phyloP scores from a whole-genome alignment of 1,284 basidiomycete species.

The Ustilago loliicola region DNA sequence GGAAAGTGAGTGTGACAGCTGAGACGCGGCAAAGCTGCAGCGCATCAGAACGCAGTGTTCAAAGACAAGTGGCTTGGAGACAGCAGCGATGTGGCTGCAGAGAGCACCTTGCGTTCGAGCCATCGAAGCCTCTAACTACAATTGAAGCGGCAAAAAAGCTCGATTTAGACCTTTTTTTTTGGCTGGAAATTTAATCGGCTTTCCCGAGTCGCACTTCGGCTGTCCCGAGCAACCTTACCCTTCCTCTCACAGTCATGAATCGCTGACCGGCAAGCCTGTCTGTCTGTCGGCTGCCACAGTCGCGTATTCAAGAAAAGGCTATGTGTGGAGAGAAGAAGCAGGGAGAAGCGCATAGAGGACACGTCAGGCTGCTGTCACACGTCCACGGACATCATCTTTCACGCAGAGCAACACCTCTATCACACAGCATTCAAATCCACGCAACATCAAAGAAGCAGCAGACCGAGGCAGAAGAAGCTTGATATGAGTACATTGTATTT shows the following conservation, averaged over 20 bases:
- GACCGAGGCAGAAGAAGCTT: neutral
- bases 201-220: conserved; percentile 4
- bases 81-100: neutral
- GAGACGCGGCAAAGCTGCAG: conserved; percentile 2
- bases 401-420: neutral
- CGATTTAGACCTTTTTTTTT: neutral
- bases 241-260: neutral
- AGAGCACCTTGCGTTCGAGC: conserved; percentile 7
- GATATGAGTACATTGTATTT: neutral
- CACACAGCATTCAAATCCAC: neutral
- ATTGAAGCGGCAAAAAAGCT: conserved; percentile 1
- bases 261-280: neutral
- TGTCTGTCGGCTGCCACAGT: neutral
- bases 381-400: conserved; percentile 12
- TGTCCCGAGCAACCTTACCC: conserved; percentile 7
- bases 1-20: neutral
- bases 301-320: neutral
- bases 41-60: neutral
- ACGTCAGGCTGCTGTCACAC: conserved; percentile 11
- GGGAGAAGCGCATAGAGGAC: conserved; percentile 15
- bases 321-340: conserved; percentile 25
- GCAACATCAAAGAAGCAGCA: neutral
- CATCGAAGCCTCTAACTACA: neutral
- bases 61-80: neutral
- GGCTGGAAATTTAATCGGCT: neutral